These are phyloP conservation scores for Neopestalotiopsis clavispora DNA, from an alignment of 2,329 filamentous ascomycete genomes.

Conservation along the genomic window DNA sequence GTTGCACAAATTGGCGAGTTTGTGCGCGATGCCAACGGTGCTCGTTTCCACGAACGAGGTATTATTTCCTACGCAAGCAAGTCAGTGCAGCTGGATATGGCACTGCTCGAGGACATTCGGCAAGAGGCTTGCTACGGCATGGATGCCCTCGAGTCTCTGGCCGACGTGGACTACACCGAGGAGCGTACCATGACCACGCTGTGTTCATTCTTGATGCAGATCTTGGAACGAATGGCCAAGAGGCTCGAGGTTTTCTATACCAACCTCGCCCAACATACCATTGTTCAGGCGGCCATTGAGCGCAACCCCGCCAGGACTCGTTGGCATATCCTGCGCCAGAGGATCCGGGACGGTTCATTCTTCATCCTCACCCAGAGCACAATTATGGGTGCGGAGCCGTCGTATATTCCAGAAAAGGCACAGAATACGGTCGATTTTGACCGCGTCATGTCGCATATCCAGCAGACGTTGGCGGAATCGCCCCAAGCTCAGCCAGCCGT, in stretches of 20 bases:
- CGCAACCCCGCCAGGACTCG: conserved; percentile 56
- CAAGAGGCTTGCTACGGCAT: conserved; percentile 58
- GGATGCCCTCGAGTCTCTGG: conserved; percentile 56
- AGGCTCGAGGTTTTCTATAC: conserved; percentile 57
- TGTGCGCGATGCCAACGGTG: conserved; percentile 48
- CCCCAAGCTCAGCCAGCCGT: conserved; percentile 26
- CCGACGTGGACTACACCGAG: conserved; percentile 19
- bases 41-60: conserved; percentile 56
- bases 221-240: conserved; percentile 58
- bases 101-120: conserved; percentile 57
- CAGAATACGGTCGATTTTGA: conserved; percentile 49
- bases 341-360: conserved; percentile 55
- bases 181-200: conserved; percentile 34
- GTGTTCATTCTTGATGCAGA: conserved; percentile 53
- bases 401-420: conserved; percentile 29
- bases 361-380: conserved; percentile 51
- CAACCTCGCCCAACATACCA: conserved; percentile 51
- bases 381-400: conserved; percentile 32
- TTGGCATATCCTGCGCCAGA: conserved; percentile 55
- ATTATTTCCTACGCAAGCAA: conserved; percentile 55
- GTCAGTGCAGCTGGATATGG: conserved; percentile 55
- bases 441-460: conserved; percentile 47
- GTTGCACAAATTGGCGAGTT: conserved; percentile 56
- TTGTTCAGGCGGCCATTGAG: conserved; percentile 57
- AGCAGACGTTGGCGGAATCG: conserved; percentile 35